Base-by-base conservation (phyloP, 1,284 basidiomycete genomes). In the Mycosarcoma maydis region DNA sequence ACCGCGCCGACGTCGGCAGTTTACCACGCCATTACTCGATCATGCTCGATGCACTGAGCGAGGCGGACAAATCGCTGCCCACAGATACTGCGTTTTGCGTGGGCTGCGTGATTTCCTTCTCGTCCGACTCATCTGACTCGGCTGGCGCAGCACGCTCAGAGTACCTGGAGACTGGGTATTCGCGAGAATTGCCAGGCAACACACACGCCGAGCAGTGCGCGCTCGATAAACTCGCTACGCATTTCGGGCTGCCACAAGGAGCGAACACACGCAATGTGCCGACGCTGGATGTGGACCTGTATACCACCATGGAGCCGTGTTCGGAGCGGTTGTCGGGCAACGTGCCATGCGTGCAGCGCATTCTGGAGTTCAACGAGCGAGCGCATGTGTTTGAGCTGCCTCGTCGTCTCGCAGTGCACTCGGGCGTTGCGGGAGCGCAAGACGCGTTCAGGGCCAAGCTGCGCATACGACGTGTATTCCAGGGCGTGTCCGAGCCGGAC, bases 181-280 rank as follows among this genome's bases (percentile, higher is more conserved):
- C 94, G 30, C 87, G 96, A 77, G 94, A 98, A 82, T 86, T 97
- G 0, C 72, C 73, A 2, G 95, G 94, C 46, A 98, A 98, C 82
- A 98, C 95, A 2, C 96, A 99, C 82, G 95, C 95, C 13, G 95
- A 99, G 83, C 92, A 94, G 20, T 96, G 95, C 80, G 94, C 95
- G 0, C 84, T 98, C 41, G 83, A 87, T 36, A 98, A 98, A 80
- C 87, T 90, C 13, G 38, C 45, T 82, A 83, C 30, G 49, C 32
- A 65, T 17, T 70, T 56, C 17, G 22, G 41, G 16, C 24, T 27
- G n/a, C 2, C 47, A 36, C 6, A 38, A 47, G 2, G 44, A 46
- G 10, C 39, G 16, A 37, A 29, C 17, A 13, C 39, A 14, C n/a
- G n/a, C 3, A 30, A 22, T 0, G 23, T 49, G 2, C 43, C 43